Evolutionary conservation across 1,139 yeast genomes (phyloP), one percentile per base, ranked within the genome.

Genomic region (Debaryomyces udenii): DNA sequence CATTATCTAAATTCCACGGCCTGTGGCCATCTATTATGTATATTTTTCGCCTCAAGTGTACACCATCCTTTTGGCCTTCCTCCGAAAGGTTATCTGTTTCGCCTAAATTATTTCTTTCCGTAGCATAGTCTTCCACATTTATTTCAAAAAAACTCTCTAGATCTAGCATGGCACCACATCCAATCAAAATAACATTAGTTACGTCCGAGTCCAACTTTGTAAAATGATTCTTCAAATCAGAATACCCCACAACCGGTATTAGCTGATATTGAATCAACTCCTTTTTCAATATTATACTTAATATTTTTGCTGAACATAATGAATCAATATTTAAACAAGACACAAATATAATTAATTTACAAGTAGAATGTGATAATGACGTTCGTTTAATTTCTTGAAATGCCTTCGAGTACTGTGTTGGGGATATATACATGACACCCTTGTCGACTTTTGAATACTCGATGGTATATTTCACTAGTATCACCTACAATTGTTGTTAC

Each of bases 151-250:
- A 88, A 28, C 80, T 75, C 57, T 88, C 95, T 28, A 94, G 59
- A 61, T 94, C 98, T 23, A 91, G 78, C 77, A 87, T 82, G 11
- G 96, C 96, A n/a, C 99, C 99, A 65, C 97, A 93, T 0, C 99
- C 99, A 2, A 94, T 67, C 35, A 91, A 69, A 4, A 94, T 63
- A 9, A 93, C 85, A 55, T 86, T 90, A 10, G 81, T 66, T n/a
- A 93, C 82, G 42, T 88, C 94, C 9, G 67, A 74, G 53, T 91
- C 97, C 31, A 93, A 65, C 41, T 75, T 76, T 9, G 54, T 46
- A 56, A 80, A 91, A 57, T 85, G 89, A 27, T 55, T 57, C 46
- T 79, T 80, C 50, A 94, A 68, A 53, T 91, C 97, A 9, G 83
- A 67, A 56, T 89, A 93, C 1, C 99, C 99, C 14, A 89, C 91